Evolutionary conservation across 2,329 filamentous ascomycete species (phyloP).

Genomic region (Zymoseptoria pseudotritici): DNA sequence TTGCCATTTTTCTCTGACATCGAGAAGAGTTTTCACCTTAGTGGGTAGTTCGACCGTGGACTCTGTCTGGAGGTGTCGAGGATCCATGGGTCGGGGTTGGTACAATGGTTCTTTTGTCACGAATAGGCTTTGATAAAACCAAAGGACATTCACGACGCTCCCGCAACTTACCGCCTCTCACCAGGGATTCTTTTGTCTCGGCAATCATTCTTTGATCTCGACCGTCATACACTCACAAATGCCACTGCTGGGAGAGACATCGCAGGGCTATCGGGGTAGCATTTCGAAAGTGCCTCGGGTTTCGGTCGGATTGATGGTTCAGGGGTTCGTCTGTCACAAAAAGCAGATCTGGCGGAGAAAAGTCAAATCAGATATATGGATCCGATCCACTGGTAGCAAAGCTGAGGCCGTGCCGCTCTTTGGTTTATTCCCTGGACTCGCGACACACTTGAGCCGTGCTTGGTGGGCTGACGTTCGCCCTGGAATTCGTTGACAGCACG

Average conservation of each 20-base stretch:
- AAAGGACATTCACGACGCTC: neutral
- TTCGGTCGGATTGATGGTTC: neutral
- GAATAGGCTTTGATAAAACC: neutral
- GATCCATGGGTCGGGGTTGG: neutral
- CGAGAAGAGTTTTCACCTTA: neutral
- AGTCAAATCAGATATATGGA: constrained; percentile 9
- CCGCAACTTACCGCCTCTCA: neutral
- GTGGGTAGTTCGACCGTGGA: neutral
- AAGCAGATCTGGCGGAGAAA: neutral
- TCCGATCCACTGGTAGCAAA: constrained; percentile 3
- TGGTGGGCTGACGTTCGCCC: constrained; percentile 6
- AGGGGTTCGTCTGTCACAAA: too few species aligned
- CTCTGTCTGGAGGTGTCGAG: neutral
- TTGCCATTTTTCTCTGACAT: neutral
- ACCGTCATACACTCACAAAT: neutral
- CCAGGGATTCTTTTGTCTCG: neutral
- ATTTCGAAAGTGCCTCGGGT: constrained; percentile 8
- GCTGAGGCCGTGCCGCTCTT: constrained; percentile 7
- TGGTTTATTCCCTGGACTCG: constrained; percentile 8
- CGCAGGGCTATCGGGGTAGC: constrained; percentile 5
- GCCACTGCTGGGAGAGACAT: constrained; percentile 5
- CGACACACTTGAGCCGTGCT: constrained; percentile 11
- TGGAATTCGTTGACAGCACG: constrained; percentile 11
- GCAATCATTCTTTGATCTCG: neutral
- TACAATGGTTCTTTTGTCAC: neutral